A percentile compares a stretch with the other conserved stretches of the same genome.
Evolutionary conservation across 192 early-diverging fungal genomes (phyloP).

Genomic region (Mortierella claussenii): DNA sequence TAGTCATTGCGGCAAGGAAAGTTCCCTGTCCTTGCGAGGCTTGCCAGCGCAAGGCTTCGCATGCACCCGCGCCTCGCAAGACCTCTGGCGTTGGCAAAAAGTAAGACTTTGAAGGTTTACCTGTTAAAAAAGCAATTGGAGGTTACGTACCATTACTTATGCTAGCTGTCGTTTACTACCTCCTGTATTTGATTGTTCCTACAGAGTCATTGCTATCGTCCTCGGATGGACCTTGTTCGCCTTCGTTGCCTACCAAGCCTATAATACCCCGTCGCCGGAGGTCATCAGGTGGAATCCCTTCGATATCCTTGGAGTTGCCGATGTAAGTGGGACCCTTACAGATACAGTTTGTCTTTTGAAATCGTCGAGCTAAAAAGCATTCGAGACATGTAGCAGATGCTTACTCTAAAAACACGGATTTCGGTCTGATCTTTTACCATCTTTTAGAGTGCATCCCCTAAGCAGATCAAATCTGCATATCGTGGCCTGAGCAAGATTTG

Average conservation of each 20-base stretch:
- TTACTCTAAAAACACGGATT: too few species aligned
- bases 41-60: conserved; percentile 41
- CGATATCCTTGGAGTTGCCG: conserved; percentile 84
- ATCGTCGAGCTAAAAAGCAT: too few species aligned
- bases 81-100: conserved; percentile 35
- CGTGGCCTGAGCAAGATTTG: conserved; percentile 62
- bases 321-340: conserved; percentile 60
- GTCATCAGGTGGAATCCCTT: conserved; percentile 92
- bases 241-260: conserved; percentile 71
- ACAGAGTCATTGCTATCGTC: conserved; percentile 57
- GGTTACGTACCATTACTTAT: background rate
- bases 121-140: background rate
- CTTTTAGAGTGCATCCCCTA: conserved; percentile 44
- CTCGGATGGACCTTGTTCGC: conserved; percentile 77
- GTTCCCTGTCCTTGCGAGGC: conserved; percentile 43
- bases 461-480: conserved; percentile 62
- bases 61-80: conserved; percentile 29
- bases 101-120: too few species aligned
- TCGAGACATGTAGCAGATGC: too few species aligned
- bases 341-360: background rate
- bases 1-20: conserved; percentile 34
- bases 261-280: conserved; percentile 72
- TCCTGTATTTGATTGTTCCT: too few species aligned
- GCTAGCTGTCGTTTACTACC: background rate
- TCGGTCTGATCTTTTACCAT: too few species aligned